phyloP scores from a whole-genome alignment of 805 yeast species.

The Citeromyces matritensis region DNA sequence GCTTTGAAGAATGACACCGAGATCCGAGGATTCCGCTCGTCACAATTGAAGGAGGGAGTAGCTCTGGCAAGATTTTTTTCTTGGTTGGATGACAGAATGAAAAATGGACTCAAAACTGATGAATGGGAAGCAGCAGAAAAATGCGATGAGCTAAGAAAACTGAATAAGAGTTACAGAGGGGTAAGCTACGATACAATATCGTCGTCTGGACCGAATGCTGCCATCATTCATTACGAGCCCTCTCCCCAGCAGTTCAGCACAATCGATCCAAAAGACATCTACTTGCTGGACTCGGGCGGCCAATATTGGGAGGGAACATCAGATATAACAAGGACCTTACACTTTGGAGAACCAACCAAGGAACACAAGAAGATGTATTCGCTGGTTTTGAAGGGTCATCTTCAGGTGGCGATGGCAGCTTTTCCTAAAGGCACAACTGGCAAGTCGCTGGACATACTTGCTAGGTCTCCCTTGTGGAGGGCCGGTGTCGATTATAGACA shows the following conservation, averaged over 20 bases:
- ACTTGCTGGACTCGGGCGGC: slow-evolving; percentile 44
- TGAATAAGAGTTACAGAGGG: slow-evolving; percentile 40
- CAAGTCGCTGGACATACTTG: slow-evolving; percentile 35
- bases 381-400: slow-evolving; percentile 41
- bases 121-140: slow-evolving; percentile 57
- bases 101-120: slow-evolving; percentile 26
- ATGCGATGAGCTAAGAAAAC: slow-evolving; percentile 35
- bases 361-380: slow-evolving; percentile 37
- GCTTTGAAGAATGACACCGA: slow-evolving; percentile 34
- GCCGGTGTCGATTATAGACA: slow-evolving; percentile 44
- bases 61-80: slow-evolving; percentile 38
- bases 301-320: slow-evolving; percentile 54
- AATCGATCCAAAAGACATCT: slow-evolving; percentile 36
- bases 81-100: slow-evolving; percentile 40
- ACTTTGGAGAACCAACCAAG: slow-evolving; percentile 28
- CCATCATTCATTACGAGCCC: slow-evolving; percentile 66
- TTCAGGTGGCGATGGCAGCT: slow-evolving; percentile 28
- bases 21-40: slow-evolving; percentile 30
- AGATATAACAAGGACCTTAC: slow-evolving; percentile 47
- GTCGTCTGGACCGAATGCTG: slow-evolving; percentile 64
- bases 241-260: slow-evolving; percentile 21
- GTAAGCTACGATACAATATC: slow-evolving; percentile 63
- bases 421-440: slow-evolving; percentile 46
- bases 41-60: slow-evolving; percentile 44
- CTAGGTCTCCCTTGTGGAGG: slow-evolving; percentile 43